These are phyloP conservation scores for Aspergillus ellipticus DNA, from an alignment of 495 filamentous ascomycete species.

Conservation along the genomic window DNA sequence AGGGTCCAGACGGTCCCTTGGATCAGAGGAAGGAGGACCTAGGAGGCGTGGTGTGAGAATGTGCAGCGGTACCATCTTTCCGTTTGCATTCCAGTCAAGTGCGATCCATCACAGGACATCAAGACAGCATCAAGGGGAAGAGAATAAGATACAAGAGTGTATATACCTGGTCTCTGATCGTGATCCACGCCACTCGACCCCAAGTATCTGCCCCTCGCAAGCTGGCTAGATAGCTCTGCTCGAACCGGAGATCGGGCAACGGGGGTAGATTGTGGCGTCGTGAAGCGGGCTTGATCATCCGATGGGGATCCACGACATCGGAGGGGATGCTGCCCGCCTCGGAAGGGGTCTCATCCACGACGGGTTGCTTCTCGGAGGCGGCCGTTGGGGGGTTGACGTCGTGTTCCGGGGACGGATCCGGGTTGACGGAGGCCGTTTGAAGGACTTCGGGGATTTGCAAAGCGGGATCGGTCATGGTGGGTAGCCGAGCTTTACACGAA, in stretches of 20 bases:
- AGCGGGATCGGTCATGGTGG: constrained; percentile 42
- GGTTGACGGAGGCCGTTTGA: constrained; percentile 74
- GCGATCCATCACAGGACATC: background rate
- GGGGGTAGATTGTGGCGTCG: constrained; percentile 67
- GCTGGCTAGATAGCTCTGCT: constrained; percentile 92
- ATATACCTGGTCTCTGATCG: constrained; percentile 81
- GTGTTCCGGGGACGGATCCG: constrained; percentile 61
- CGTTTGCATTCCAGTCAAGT: background rate
- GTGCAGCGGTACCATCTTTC: background rate
- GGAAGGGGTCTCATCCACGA: constrained; percentile 47
- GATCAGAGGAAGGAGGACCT: constrained; percentile 78
- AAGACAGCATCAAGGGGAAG: background rate
- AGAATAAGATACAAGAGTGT: constrained; percentile 7
- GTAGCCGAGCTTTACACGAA: background rate
- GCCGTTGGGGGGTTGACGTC: constrained; percentile 80
- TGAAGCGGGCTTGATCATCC: constrained; percentile 50
- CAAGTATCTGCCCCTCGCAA: constrained; percentile 71
- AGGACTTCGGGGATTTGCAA: constrained; percentile 69
- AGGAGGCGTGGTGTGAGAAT: background rate
- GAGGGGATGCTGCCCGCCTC: constrained; percentile 43
- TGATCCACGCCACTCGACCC: constrained; percentile 78
- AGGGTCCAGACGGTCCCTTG: constrained; percentile 85
- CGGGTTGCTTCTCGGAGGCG: constrained; percentile 51
- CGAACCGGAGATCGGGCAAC: constrained; percentile 88
- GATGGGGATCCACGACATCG: constrained; percentile 47